These are phyloP conservation scores for Phoma sp. DNA, from an alignment of 2,329 filamentous ascomycete species.

Conservation along the genomic window DNA sequence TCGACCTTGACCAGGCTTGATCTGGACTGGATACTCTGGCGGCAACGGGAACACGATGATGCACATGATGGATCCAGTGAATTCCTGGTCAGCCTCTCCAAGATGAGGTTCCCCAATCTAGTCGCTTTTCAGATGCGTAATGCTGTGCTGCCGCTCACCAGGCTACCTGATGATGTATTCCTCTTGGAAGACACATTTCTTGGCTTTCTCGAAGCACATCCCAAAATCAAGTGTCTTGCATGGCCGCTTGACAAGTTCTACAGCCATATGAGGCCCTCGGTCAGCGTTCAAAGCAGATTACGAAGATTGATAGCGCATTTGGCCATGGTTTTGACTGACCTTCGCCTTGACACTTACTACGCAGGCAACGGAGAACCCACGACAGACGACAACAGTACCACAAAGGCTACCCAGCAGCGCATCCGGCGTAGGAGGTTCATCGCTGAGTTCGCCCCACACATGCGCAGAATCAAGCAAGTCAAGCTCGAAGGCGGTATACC, in stretches of 20 bases:
- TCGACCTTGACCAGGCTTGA: conserved; percentile 42
- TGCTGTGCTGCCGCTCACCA: conserved; percentile 47
- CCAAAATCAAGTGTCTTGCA: conserved; percentile 52
- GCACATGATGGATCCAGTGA: conserved; percentile 16
- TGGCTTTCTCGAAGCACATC: conserved; percentile 53
- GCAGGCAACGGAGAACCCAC: conserved; percentile 35
- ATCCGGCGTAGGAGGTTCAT: conserved; percentile 50
- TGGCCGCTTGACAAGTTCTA: conserved; percentile 58
- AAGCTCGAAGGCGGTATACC: conserved; percentile 57
- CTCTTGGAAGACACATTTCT: conserved; percentile 49
- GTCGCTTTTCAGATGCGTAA: conserved; percentile 56
- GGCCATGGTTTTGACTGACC: conserved; percentile 48
- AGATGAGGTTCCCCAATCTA: conserved; percentile 52
- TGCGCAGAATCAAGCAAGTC: conserved; percentile 52
- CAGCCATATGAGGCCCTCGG: conserved; percentile 32
- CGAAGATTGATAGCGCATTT: conserved; percentile 49
- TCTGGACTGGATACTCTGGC: conserved; percentile 47
- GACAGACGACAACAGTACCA: conserved; percentile 34
- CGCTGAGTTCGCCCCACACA: conserved; percentile 49
- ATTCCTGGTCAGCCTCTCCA: conserved; percentile 38
- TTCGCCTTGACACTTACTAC: conserved; percentile 51
- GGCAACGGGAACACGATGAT: conserved; percentile 22
- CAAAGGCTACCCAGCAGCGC: conserved; percentile 27
- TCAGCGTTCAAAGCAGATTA: conserved; percentile 31
- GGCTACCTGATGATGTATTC: conserved; percentile 46